Conservation (phyloP, 495 filamentous ascomycete genomes). For the Geopyxis carbonaria region DNA sequence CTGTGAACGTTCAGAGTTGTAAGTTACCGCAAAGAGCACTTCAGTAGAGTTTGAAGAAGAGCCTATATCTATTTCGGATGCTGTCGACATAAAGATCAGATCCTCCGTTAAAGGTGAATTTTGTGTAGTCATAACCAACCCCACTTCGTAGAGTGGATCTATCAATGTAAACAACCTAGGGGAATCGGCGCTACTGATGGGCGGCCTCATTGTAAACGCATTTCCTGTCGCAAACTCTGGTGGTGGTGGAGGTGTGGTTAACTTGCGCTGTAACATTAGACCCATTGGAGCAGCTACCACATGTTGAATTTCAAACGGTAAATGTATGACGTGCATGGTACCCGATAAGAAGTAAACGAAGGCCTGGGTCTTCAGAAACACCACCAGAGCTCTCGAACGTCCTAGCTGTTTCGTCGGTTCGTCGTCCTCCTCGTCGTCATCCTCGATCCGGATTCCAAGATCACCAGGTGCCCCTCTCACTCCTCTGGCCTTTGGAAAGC, state of each 20-base stretch:
- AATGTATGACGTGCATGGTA: constrained; percentile 72
- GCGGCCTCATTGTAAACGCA: constrained; percentile 17
- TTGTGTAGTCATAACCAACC: constrained; percentile 49
- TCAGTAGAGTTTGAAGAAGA: constrained; percentile 9
- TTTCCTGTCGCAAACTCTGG: constrained; percentile 23
- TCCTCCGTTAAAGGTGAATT: constrained; percentile 42
- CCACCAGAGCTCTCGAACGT: constrained; percentile 58
- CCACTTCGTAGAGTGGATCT: constrained; percentile 74
- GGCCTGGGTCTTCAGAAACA: constrained; percentile 81
- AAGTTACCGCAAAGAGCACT: constrained; percentile 63
- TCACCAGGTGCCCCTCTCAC: constrained; percentile 9
- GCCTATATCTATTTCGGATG: constrained; percentile 19
- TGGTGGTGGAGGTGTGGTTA: constrained; percentile 24
- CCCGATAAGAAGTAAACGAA: constrained; percentile 86
- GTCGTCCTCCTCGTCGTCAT: constrained; percentile 19
- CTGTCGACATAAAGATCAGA: constrained; percentile 56
- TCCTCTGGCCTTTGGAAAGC: constrained; percentile 18
- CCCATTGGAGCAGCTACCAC: constrained; percentile 69
- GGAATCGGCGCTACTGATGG: constrained; percentile 31
- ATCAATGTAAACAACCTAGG: constrained; percentile 72
- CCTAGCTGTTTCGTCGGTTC: constrained; percentile 6
- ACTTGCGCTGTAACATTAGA: constrained; percentile 66
- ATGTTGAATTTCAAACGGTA: constrained; percentile 84
- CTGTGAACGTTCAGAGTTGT: constrained; percentile 42
- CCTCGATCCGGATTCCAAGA: not conserved